phyloP scores from a whole-genome alignment of 2,329 filamentous ascomycete genomes.

The Colletotrichum cordylinicola region DNA sequence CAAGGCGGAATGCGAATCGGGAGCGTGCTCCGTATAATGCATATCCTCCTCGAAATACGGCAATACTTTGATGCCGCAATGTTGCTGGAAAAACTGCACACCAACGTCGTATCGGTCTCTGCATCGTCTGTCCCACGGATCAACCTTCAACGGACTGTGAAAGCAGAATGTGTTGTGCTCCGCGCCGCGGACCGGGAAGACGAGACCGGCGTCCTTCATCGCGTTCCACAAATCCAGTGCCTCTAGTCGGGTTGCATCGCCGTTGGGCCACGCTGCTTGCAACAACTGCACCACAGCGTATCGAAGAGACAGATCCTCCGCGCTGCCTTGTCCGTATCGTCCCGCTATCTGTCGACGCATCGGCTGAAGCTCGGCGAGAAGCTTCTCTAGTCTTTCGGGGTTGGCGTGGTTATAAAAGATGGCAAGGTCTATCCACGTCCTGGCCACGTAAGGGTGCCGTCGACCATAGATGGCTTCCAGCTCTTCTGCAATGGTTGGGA shows the following conservation, averaged over 20 bases:
- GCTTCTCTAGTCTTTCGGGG: slow-evolving; percentile 39
- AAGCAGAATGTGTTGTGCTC: slow-evolving; percentile 47
- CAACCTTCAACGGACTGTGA: slow-evolving; percentile 48
- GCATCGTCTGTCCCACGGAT: slow-evolving; percentile 50
- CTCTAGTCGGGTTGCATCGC: slow-evolving; percentile 39
- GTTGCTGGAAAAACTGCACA: slow-evolving; percentile 41
- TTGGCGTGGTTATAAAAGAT: slow-evolving; percentile 44
- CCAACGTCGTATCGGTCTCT: slow-evolving; percentile 44
- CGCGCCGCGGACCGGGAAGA: slow-evolving; percentile 41
- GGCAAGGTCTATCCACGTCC: slow-evolving; percentile 47
- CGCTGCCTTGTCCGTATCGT: slow-evolving; percentile 33
- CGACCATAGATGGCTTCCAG: slow-evolving; percentile 49
- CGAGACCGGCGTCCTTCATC: slow-evolving; percentile 37
- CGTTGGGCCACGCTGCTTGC: slow-evolving; percentile 38
- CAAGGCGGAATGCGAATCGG: slow-evolving; percentile 28
- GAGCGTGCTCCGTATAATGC: slow-evolving; percentile 43
- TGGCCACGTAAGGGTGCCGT: slow-evolving; percentile 47
- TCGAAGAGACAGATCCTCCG: slow-evolving; percentile 43
- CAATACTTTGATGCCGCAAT: slow-evolving; percentile 41
- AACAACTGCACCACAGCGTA: slow-evolving; percentile 47
- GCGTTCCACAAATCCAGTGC: slow-evolving; percentile 43
- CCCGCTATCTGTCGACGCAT: slow-evolving; percentile 41
- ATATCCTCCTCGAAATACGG: slow-evolving; percentile 52
- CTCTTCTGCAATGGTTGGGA: slow-evolving; percentile 48
- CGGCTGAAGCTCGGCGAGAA: slow-evolving; percentile 41